Percentiles rank a stretch among this genome's conserved stretches.
Evolutionary conservation across 352 stramenopile genomes (phyloP).

Genomic region (Phytophthora citricola): DNA sequence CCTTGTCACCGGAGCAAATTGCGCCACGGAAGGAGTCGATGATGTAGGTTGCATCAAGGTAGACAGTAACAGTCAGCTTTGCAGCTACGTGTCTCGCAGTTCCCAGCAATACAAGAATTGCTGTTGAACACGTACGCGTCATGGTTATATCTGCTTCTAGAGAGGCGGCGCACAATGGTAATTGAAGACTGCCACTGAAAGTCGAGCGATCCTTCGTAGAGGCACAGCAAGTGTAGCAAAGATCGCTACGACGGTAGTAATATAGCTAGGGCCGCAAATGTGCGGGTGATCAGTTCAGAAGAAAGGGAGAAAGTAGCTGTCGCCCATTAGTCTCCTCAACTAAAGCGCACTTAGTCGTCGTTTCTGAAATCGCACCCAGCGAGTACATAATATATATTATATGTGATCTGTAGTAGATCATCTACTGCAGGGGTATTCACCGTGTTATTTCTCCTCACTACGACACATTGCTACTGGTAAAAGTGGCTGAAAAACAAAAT

Average conservation of each 20-base stretch:
- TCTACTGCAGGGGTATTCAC: too few relatives aligned
- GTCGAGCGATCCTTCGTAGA: background rate
- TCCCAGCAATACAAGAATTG: background rate
- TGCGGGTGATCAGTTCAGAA: background rate
- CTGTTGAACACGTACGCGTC: background rate
- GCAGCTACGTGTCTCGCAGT: background rate
- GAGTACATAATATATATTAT: too few relatives aligned
- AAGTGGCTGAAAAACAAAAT: too few relatives aligned
- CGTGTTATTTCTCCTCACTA: too few relatives aligned
- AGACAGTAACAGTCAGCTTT: background rate
- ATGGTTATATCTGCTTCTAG: background rate
- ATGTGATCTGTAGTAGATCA: too few relatives aligned
- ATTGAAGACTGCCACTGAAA: conserved; percentile 2
- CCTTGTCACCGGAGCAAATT: conserved; percentile 5
- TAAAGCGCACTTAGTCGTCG: background rate
- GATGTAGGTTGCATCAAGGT: conserved; percentile 8
- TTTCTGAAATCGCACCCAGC: background rate
- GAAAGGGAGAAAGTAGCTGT: background rate
- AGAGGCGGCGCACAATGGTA: background rate
- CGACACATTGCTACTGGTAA: too few relatives aligned
- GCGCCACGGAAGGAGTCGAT: background rate
- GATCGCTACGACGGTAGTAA: background rate
- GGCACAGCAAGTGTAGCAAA: background rate
- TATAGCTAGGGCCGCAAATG: background rate
- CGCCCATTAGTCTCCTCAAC: background rate